phyloP scores from a whole-genome alignment of 192 early-diverging fungal species.

The Backusella sp. region DNA sequence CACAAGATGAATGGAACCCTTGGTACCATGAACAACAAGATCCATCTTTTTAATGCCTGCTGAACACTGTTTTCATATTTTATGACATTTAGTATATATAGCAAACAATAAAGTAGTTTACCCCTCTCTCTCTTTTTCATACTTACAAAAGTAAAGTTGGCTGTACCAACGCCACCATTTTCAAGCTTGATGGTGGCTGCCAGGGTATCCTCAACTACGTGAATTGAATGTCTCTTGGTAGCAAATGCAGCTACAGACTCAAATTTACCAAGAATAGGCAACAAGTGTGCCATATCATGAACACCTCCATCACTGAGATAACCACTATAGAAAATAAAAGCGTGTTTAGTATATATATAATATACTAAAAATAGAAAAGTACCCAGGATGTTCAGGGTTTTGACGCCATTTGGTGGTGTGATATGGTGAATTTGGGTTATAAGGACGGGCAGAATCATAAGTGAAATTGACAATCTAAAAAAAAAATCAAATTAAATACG shows the following conservation, averaged over 20 bases:
- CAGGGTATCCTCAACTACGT: conserved; percentile 34
- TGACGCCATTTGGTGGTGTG: conserved; percentile 34
- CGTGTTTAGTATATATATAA: background rate
- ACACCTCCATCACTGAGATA: conserved; percentile 40
- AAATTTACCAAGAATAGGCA: conserved; percentile 28
- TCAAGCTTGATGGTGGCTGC: conserved; percentile 19
- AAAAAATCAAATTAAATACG: background rate
- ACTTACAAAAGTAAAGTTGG: conserved; percentile 40
- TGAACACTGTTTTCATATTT: conserved; percentile 21
- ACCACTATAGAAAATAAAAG: conserved; percentile 20
- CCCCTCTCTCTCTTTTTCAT: background rate
- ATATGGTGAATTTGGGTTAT: conserved; percentile 32
- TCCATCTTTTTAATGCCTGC: conserved; percentile 13
- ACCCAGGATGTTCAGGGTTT: conserved; percentile 40
- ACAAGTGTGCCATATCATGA: conserved; percentile 32
- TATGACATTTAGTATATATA: background rate
- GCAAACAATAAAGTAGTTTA: background rate
- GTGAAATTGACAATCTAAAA: conserved; percentile 34
- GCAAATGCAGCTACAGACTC: conserved; percentile 28
- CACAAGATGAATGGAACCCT: conserved; percentile 23
- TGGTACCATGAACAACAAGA: conserved; percentile 26
- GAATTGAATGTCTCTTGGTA: conserved; percentile 22
- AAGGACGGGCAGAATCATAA: conserved; percentile 30
- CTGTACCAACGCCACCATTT: conserved; percentile 29
- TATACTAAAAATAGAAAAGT: background rate